Evolutionary conservation across 2,329 filamentous ascomycete genomes (phyloP).

Genomic region (Aspergillus sclerotialis): DNA sequence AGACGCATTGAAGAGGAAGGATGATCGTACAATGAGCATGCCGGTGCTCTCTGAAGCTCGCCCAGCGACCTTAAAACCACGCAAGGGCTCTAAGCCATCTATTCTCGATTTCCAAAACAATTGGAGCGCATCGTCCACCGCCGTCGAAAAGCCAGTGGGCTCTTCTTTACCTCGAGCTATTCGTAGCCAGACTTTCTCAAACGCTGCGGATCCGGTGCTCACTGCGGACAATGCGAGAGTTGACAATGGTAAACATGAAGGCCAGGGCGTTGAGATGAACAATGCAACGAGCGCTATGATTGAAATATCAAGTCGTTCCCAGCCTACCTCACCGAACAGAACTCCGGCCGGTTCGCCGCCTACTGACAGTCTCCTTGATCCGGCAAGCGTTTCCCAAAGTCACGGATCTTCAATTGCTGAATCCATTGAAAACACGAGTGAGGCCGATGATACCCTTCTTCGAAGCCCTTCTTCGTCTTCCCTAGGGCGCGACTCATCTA

Average conservation of each 20-base stretch:
- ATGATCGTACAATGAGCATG: slow-evolving; percentile 28
- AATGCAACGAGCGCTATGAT: slow-evolving; percentile 61
- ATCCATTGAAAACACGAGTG: slow-evolving; percentile 27
- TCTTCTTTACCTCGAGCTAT: slow-evolving; percentile 49
- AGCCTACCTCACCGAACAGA: slow-evolving; percentile 46
- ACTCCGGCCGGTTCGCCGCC: slow-evolving; percentile 41
- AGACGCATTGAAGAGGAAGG: slow-evolving; percentile 24
- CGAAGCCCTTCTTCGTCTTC: slow-evolving; percentile 23
- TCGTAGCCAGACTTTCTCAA: slow-evolving; percentile 57
- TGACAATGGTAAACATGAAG: slow-evolving; percentile 53
- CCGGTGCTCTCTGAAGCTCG: slow-evolving; percentile 21
- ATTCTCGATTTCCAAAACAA: slow-evolving; percentile 13
- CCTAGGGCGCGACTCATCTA: slow-evolving; percentile 15
- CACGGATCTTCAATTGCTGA: slow-evolving; percentile 47
- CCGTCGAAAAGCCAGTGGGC: slow-evolving; percentile 27
- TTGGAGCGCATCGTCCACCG: slow-evolving; percentile 19
- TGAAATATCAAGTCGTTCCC: slow-evolving; percentile 57
- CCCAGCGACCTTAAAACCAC: slow-evolving; percentile 17
- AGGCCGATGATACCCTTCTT: slow-evolving; percentile 13
- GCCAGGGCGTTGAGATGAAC: slow-evolving; percentile 50
- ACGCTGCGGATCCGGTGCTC: slow-evolving; percentile 57
- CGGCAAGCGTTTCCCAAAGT: slow-evolving; percentile 30
- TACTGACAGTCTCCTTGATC: slow-evolving; percentile 26
- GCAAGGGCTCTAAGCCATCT: slow-evolving; percentile 21
- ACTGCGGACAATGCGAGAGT: slow-evolving; percentile 61